Base-by-base conservation (phyloP, 202 grass and related monocot genomes). In the Musa balbisiana region DNA sequence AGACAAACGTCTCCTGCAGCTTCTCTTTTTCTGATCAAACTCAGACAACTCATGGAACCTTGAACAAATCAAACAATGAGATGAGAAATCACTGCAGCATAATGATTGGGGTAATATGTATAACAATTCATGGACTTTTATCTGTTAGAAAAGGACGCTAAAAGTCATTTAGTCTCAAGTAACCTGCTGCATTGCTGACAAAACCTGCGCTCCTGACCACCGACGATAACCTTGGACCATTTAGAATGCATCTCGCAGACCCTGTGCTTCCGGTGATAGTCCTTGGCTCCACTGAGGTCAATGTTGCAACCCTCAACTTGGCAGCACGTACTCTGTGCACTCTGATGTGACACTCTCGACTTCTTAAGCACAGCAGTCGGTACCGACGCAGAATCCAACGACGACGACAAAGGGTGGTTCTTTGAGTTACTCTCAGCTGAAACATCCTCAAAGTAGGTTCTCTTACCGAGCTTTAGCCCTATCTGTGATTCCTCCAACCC, bases 171-270 rank as follows among this genome's bases (percentile, higher is more conserved):
- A 82, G 65, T 66, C 26, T 53, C 64, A 54, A 75, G 76, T 60
- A 74, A 93, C 91, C 88, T 96, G 84, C 92, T 96, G 63, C 92
- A 92, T 67, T 96, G 90, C 82, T 96, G 92, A 73, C 90, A 96
- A 78, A 96, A 96, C 21, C 92, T 85, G 54, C 86, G 78, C 67
- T 88, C 81, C 20, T 73, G 17, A 12, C 72, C 73, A 64, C 75
- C 79, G 9, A 96, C 74, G 65, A 29, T 23, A 21, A 85, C 89
- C 54, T 78, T 52, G 1, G 23, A 54, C 4, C 85, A 85, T 71
- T 76, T 92, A 67, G 89, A 82, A 76, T 96, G 92, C 1, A 6
- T 4, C 21, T 89, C 87, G 52, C 92, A 96, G 11, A 96, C 89
- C 80, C 87, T 92, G 73, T 96, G 93, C 65, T 86, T 76, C 79